A percentile compares a stretch with the other conserved stretches of the same genome.
phyloP scores from a whole-genome alignment of 306 rosid species.

The Cucumis melo region DNA sequence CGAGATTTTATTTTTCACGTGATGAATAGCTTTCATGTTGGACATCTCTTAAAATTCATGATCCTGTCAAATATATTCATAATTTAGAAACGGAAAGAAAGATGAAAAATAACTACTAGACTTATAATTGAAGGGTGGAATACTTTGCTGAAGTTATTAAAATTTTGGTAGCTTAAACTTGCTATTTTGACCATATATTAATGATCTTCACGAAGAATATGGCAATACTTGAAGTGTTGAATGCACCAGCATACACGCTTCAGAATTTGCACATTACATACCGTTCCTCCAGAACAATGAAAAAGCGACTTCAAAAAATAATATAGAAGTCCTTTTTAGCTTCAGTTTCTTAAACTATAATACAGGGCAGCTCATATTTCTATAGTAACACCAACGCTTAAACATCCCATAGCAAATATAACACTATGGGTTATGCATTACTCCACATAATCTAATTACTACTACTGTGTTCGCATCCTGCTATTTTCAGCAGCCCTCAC shows the following conservation, averaged over 20 bases:
- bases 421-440: slow-evolving; percentile 17
- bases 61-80: too few relatives aligned
- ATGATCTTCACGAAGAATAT: neutral
- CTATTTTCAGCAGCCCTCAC: slow-evolving; percentile 37
- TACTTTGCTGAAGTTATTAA: neutral
- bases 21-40: too few relatives aligned
- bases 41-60: too few relatives aligned
- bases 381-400: neutral
- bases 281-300: neutral
- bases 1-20: too few relatives aligned
- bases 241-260: neutral
- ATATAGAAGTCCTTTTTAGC: neutral
- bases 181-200: neutral
- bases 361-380: neutral
- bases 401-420: slow-evolving; percentile 26
- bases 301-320: neutral
- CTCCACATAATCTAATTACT: neutral
- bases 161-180: neutral
- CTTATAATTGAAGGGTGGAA: too few relatives aligned
- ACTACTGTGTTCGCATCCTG: slow-evolving; percentile 21
- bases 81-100: neutral
- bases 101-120: neutral
- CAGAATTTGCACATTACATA: neutral
- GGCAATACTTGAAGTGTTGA: neutral
- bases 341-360: neutral